phyloP scores from a whole-genome alignment of 176 grass and related monocot genomes.

The Typha latifolia region DNA sequence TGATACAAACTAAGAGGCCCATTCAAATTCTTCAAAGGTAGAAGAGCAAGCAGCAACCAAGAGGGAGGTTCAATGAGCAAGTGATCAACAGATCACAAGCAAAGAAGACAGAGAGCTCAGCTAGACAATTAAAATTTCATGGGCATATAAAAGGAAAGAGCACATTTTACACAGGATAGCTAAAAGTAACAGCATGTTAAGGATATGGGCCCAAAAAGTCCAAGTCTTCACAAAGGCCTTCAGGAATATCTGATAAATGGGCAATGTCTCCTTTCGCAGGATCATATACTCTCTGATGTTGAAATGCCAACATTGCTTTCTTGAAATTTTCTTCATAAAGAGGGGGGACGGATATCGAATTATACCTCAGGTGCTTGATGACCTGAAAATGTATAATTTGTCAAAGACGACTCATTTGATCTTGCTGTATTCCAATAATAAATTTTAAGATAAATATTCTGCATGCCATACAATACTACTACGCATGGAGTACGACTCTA shows the following conservation, averaged over 20 bases:
- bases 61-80: too few species aligned
- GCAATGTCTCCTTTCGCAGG: slow-evolving; percentile 68
- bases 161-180: slow-evolving; percentile 3
- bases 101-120: too few species aligned
- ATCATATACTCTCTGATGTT: slow-evolving; percentile 94
- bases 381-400: slow-evolving; percentile 53
- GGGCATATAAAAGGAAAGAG: slow-evolving; percentile 1
- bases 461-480: not conserved
- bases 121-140: too few species aligned
- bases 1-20: not conserved
- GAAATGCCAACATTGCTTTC: slow-evolving; percentile 84
- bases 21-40: too few species aligned
- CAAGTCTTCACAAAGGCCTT: slow-evolving; percentile 50
- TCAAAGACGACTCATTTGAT: not conserved
- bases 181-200: slow-evolving; percentile 18
- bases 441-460: not conserved
- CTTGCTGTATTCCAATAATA: not conserved
- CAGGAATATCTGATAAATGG: slow-evolving; percentile 53
- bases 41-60: too few species aligned
- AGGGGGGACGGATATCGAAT: slow-evolving; percentile 56
- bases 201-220: slow-evolving; percentile 99
- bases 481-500: not conserved
- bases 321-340: slow-evolving; percentile 83
- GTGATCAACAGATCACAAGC: too few species aligned
- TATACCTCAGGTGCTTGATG: slow-evolving; percentile 76